phyloP scores from a whole-genome alignment of 2,329 filamentous ascomycete species.

The Pseudogymnoascus sp. region DNA sequence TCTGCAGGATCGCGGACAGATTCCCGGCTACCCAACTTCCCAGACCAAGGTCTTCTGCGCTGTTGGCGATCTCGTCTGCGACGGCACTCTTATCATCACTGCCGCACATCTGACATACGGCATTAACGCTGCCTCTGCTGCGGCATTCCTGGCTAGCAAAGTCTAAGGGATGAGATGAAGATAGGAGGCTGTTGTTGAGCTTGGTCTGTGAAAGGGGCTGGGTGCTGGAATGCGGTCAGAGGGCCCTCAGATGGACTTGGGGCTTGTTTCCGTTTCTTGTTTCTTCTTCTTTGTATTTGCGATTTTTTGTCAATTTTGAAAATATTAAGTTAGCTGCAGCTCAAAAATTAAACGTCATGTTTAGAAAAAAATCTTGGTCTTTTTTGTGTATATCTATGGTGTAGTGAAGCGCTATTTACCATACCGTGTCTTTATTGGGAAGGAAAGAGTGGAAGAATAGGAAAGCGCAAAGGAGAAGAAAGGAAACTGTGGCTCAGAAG shows the following conservation, averaged over 20 bases:
- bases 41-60: slow-evolving; percentile 38
- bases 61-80: slow-evolving; percentile 41
- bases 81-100: slow-evolving; percentile 34
- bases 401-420: neutral
- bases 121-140: slow-evolving; percentile 29
- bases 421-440: neutral
- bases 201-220: neutral
- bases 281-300: neutral
- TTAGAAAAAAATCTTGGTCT: neutral
- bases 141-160: slow-evolving; percentile 26
- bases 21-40: slow-evolving; percentile 27
- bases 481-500: no score
- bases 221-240: neutral
- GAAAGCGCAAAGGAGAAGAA: no score
- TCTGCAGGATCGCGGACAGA: slow-evolving; percentile 25
- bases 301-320: neutral
- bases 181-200: neutral
- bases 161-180: neutral
- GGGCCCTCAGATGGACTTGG: neutral
- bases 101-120: slow-evolving; percentile 34
- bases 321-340: slow-evolving; percentile 5
- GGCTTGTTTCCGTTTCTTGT: neutral
- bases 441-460: neutral
- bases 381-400: neutral
- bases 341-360: slow-evolving; percentile 1